Evolutionary conservation across 805 yeast species (phyloP), one percentile per base, ranked within the genome.

Genomic region (Brettanomyces anomalus): DNA sequence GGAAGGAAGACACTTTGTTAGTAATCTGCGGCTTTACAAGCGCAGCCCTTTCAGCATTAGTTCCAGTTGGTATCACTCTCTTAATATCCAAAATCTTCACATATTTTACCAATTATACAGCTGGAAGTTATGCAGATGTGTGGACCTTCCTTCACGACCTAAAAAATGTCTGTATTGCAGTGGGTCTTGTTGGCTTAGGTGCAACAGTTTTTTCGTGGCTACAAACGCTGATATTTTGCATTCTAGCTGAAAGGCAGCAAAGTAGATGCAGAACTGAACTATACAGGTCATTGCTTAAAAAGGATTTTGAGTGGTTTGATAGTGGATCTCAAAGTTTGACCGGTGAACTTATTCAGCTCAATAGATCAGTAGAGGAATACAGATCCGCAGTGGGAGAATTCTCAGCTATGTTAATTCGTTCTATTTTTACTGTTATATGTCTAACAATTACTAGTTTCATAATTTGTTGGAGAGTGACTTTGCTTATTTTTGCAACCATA

Each of bases 401-500:
- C 3, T 55, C 79, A 15, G 87, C 84, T 0, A 51, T 79, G 17
- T 53, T 80, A 1, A 54, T 76, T 11, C 79, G 79, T 49, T 70
- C 77, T 7, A 34, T 68, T 1, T 73, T 77, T 0, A 70, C 87
- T 0, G 63, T 77, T 0, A 42, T 75, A 4, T 76, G 82, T 0
- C 61, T 82, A 10, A 55, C 81, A 2, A 70, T 76, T 1, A 76
- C 84, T 0, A 79, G 96, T 1, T 73, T 93, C 56, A 72, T 73
- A 46, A 80, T 78, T 46, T 85, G 95, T 3, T 90, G 97, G 97
- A 71, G 85, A 3, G 68, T 93, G 10, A 85, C 97, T 0, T 61
- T 93, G 20, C 74, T 93, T 2, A 76, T 83, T n/a, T 54, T 90
- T 45, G 80, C 86, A 1, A 70, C 83, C 3, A 51, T 86, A 4